Percentiles rank a stretch among this genome's conserved stretches.
Conservation (phyloP, 2,329 filamentous ascomycete genomes). For the Penicillium sclerotigenum region DNA sequence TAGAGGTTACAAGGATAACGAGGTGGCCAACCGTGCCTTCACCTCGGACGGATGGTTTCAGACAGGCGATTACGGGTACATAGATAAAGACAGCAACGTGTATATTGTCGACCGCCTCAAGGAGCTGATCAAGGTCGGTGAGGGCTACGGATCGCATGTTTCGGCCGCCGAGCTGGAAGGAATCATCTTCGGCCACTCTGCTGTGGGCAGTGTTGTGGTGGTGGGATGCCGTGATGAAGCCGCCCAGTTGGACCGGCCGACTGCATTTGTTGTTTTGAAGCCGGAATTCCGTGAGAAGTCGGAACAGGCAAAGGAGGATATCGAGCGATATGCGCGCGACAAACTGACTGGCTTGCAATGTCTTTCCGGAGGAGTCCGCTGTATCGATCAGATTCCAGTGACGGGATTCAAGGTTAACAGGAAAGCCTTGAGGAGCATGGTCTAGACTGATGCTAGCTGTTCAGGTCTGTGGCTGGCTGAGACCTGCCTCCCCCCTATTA, state of each 20-base stretch:
- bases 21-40: too few relatives aligned
- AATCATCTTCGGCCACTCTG: too few relatives aligned
- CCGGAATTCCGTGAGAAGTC: neutral
- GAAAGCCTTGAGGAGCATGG: neutral
- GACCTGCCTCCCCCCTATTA: neutral
- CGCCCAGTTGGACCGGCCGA: neutral
- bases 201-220: too few relatives aligned
- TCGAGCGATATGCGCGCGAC: neutral
- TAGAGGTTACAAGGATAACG: too few relatives aligned
- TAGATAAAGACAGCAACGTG: too few relatives aligned
- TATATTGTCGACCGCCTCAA: too few relatives aligned
- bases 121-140: too few relatives aligned
- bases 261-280: neutral
- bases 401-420: neutral
- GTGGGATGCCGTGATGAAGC: neutral
- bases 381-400: neutral
- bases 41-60: too few relatives aligned
- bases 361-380: neutral
- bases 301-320: neutral
- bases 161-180: too few relatives aligned
- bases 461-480: neutral
- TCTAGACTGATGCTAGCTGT: neutral
- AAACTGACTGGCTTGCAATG: neutral
- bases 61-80: too few relatives aligned
- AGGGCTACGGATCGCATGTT: too few relatives aligned